A percentile compares a stretch with the other conserved stretches of the same genome.
Evolutionary conservation across 805 yeast species (phyloP).

Genomic region (Saccharomycopsis olivae): DNA sequence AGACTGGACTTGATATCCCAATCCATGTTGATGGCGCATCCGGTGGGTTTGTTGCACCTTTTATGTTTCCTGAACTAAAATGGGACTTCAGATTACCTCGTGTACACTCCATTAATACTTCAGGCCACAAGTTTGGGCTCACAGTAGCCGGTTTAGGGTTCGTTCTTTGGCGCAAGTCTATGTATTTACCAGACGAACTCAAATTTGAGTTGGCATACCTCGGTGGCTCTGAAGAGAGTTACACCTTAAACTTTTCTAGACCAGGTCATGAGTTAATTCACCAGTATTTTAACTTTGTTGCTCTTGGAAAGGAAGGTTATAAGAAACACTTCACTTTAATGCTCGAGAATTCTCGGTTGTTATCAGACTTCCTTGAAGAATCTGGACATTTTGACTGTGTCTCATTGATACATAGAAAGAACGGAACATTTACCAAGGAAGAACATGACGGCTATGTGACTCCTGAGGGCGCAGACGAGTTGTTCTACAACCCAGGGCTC

Average conservation of each 20-base stretch:
- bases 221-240: constrained; percentile 84
- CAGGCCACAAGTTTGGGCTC: constrained; percentile 90
- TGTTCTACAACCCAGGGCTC: constrained; percentile 59
- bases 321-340: constrained; percentile 48
- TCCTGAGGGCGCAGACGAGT: background rate
- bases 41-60: constrained; percentile 86
- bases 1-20: constrained; percentile 58
- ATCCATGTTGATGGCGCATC: constrained; percentile 93
- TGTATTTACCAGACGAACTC: constrained; percentile 57
- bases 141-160: constrained; percentile 90
- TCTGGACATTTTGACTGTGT: constrained; percentile 60
- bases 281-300: constrained; percentile 74
- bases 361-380: constrained; percentile 49
- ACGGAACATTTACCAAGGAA: constrained; percentile 22
- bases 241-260: constrained; percentile 78
- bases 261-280: constrained; percentile 88
- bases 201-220: constrained; percentile 72
- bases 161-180: constrained; percentile 69
- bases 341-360: constrained; percentile 62
- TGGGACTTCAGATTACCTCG: constrained; percentile 81
- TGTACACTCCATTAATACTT: constrained; percentile 76
- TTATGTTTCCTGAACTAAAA: constrained; percentile 57
- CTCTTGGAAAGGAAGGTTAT: constrained; percentile 67
- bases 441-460: background rate
- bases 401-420: constrained; percentile 63